A percentile compares a stretch with the other conserved stretches of the same genome.
These are phyloP conservation scores for Pestalotiopsis fici DNA, from an alignment of 2,329 filamentous ascomycete species.

Conservation along the genomic window DNA sequence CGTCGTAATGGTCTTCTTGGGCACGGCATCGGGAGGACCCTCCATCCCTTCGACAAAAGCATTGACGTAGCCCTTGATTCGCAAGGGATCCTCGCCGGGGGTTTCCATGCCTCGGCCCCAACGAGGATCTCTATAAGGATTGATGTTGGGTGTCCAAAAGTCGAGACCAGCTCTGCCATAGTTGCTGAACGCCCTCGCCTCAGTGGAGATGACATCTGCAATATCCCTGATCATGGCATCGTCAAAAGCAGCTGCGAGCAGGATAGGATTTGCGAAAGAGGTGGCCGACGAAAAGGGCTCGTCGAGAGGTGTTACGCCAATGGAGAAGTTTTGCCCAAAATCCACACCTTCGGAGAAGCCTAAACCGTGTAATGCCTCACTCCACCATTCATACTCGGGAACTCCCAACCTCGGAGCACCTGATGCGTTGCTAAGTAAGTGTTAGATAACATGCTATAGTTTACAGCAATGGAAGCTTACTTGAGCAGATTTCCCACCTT, in stretches of 20 bases:
- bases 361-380: constrained; percentile 63
- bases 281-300: constrained; percentile 28
- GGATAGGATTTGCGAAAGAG: constrained; percentile 30
- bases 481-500: not conserved
- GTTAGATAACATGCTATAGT: not conserved
- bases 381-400: constrained; percentile 61
- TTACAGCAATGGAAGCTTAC: not conserved
- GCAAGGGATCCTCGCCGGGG: constrained; percentile 32
- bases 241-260: constrained; percentile 30
- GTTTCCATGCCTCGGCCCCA: constrained; percentile 28
- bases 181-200: constrained; percentile 32
- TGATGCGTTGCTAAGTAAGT: constrained; percentile 25
- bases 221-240: constrained; percentile 28
- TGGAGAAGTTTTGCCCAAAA: constrained; percentile 13
- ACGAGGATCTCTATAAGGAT: constrained; percentile 21
- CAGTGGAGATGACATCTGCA: constrained; percentile 26
- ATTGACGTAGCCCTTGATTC: constrained; percentile 50
- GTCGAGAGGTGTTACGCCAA: not conserved
- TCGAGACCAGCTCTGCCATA: constrained; percentile 24
- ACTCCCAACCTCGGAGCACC: constrained; percentile 59
- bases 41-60: constrained; percentile 56
- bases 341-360: constrained; percentile 49
- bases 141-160: constrained; percentile 26
- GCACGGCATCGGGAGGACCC: constrained; percentile 18
- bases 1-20: constrained; percentile 47